Evolutionary conservation across 2,329 filamentous ascomycete genomes (phyloP), one percentile per base, ranked within the genome.

Genomic region (Calonectria pauciramosa): DNA sequence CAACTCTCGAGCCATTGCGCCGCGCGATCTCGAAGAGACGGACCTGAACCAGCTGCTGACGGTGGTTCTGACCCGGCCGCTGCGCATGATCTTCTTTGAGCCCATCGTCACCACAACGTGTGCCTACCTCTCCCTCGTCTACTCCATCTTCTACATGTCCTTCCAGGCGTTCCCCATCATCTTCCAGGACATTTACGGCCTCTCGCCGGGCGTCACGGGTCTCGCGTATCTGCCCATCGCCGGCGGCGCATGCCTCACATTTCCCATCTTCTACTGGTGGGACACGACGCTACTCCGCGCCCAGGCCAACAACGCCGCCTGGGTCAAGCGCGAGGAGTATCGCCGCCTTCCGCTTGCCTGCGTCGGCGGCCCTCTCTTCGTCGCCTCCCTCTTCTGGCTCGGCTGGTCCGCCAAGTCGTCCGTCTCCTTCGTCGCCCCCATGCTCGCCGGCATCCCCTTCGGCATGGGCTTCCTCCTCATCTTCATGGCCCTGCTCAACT

Each of bases 161-260:
- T 95, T 96, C 79, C 92, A 95, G 82, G 93, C 93, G 3, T 96
- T 93, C 82, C 92, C 92, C 1, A 88, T 93, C 74, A 93, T 95
- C 76, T 96, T 95, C 83, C 86, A 90, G 76, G 82, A 85, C 30
- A 82, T 92, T 5, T 95, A 95, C 82, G 86, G 86, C 36, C 90
- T 95, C 74, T 90, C 88, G 3, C 87, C 92, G 0, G 93, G 94
- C 26, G 87, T 91, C 34, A 90, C 91, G 38, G 94, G 94, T 1
- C 87, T 96, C 2, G 88, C 91, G 6, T 95, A 94, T 84, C 86
- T 96, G 9, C 90, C 93, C 36, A 92, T 96, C 71, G 92, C 91
- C 60, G 85, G 90, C 9, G 94, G 94, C 30, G 90, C 91, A 36
- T 76, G 90, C 49, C 82, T 94, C 13, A 89, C 91, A 3, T 87